Evolutionary conservation across 2,329 filamentous ascomycete genomes (phyloP).

Genomic region (Penicillium sclerotiorum): DNA sequence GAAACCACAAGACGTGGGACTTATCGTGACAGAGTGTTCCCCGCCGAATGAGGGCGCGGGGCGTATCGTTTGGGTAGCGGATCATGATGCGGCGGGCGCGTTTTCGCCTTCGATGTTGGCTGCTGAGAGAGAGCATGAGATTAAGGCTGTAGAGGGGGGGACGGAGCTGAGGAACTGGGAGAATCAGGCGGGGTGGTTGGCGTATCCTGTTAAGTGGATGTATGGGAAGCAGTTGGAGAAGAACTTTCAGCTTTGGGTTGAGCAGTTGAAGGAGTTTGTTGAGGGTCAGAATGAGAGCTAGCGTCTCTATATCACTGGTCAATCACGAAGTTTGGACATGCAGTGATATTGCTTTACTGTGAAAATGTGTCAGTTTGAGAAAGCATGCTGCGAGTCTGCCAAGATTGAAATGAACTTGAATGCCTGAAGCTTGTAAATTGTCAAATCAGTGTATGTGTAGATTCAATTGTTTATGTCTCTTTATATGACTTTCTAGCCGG

Average conservation of each 20-base stretch:
- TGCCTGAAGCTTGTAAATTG: too few species aligned
- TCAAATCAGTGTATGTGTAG: too few species aligned
- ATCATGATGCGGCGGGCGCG: slow-evolving; percentile 33
- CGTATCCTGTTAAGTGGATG: slow-evolving; percentile 47
- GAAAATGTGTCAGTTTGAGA: too few species aligned
- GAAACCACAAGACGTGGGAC: slow-evolving; percentile 26
- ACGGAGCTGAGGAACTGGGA: slow-evolving; percentile 49
- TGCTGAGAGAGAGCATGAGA: slow-evolving; percentile 52
- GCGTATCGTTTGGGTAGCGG: slow-evolving; percentile 33
- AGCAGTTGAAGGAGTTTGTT: slow-evolving; percentile 45
- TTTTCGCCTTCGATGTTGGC: slow-evolving; percentile 40
- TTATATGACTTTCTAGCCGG: too few species aligned
- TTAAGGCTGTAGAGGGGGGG: slow-evolving; percentile 40
- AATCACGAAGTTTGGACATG: too few species aligned
- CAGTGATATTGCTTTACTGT: too few species aligned
- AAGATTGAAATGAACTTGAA: too few species aligned
- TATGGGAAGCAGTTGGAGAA: slow-evolving; percentile 39
- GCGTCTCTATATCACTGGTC: too few species aligned
- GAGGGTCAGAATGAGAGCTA: slow-evolving; percentile 21
- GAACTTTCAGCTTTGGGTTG: slow-evolving; percentile 45
- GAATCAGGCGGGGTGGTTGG: slow-evolving; percentile 45
- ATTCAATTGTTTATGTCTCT: too few species aligned
- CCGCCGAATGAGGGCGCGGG: slow-evolving; percentile 28
- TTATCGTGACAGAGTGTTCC: slow-evolving; percentile 39
- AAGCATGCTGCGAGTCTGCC: too few species aligned